Evolutionary conservation across 257 asterid genomes (phyloP), one percentile per base, ranked within the genome.

Genomic region (Plectranthus barbatus): DNA sequence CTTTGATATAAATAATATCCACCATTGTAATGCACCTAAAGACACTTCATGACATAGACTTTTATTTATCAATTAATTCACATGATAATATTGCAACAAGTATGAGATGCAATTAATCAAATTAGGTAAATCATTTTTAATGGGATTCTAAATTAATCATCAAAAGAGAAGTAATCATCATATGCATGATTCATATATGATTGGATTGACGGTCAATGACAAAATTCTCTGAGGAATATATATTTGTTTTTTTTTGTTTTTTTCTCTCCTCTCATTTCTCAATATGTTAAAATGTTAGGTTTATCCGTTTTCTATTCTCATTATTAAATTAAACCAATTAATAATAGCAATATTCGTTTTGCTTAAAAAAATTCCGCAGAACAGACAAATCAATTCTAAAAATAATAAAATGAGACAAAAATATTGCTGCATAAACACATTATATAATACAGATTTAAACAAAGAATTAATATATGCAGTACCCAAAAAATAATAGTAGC

Each of bases 241-340:
- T 37, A 24, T 56, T 46, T 67, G 66, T 56, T 14, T 67, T 36
- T 36, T 57, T 24, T 39, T 14, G 8, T 4, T 14, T 21, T 2
- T 64, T n/a, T n/a, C n/a, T n/a, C n/a, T n/a, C n/a, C n/a, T n/a
- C n/a, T n/a, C n/a, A n/a, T n/a, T n/a, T n/a, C n/a, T 41, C 36
- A 9, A 49, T 21, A 46, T 18, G 46, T 56, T 62, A 45, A 69
- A 52, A 18, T 50, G 56, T 53, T 69, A 62, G 50, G 66, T 70
- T 20, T 54, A 62, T 62, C 70, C 53, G 15, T 23, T 64, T 63
- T 15, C 19, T 2, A 46, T 42, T 63, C 47, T 55, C 64, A 21
- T 55, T 62, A 70, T 46, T 62, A 20, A 33, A 53, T 46, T 62
- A 53, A 61, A 42, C 26, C 33, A 31, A 69, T 50, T 15, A 51